phyloP scores from a whole-genome alignment of 2,329 filamentous ascomycete species.

The Fusarium napiforme region DNA sequence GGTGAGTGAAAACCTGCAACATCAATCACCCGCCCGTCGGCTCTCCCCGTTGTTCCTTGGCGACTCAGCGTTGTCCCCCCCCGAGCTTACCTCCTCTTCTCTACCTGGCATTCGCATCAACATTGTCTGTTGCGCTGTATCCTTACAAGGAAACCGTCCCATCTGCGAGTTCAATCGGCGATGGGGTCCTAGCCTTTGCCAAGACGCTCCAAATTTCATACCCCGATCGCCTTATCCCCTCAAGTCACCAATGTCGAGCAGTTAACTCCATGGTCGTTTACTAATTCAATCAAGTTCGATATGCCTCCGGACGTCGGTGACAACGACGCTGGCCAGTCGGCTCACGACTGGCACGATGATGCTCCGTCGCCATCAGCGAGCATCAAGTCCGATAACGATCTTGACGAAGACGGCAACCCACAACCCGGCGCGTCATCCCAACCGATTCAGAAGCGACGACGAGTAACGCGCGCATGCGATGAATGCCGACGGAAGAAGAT shows the following conservation, averaged over 20 bases:
- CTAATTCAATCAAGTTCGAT: slow-evolving; percentile 42
- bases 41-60: slow-evolving; percentile 5
- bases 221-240: slow-evolving; percentile 13
- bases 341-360: slow-evolving; percentile 52
- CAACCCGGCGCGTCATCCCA: slow-evolving; percentile 54
- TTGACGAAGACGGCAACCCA: slow-evolving; percentile 51
- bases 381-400: slow-evolving; percentile 56
- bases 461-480: slow-evolving; percentile 84
- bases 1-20: slow-evolving; percentile 34
- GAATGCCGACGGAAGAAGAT: slow-evolving; percentile 88
- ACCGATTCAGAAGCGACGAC: slow-evolving; percentile 79
- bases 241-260: slow-evolving; percentile 10
- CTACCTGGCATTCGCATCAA: not conserved
- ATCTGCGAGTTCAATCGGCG: slow-evolving; percentile 9
- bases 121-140: not conserved
- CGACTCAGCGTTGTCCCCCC: slow-evolving; percentile 11
- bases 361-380: slow-evolving; percentile 56
- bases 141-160: not conserved
- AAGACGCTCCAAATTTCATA: slow-evolving; percentile 21
- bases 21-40: not conserved
- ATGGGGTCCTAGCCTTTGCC: slow-evolving; percentile 14
- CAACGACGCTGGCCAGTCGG: slow-evolving; percentile 54
- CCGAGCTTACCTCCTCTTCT: slow-evolving; percentile 6
- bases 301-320: slow-evolving; percentile 57
- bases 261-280: slow-evolving; percentile 15